These are phyloP conservation scores for Colletotrichum sidae DNA, from an alignment of 2,329 filamentous ascomycete species.

Conservation along the genomic window DNA sequence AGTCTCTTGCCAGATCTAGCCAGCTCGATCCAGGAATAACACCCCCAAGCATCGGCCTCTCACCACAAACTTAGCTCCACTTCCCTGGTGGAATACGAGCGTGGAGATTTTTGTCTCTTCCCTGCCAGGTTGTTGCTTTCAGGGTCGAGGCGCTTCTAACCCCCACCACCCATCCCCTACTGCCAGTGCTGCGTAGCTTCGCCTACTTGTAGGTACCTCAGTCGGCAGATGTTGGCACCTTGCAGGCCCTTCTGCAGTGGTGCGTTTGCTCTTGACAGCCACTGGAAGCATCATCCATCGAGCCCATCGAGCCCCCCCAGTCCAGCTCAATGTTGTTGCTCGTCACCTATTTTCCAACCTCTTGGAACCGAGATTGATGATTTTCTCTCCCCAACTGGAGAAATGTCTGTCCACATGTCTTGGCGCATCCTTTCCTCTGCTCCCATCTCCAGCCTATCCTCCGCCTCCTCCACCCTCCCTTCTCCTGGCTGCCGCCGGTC, in stretches of 20 bases:
- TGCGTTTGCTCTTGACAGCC: slow-evolving; percentile 29
- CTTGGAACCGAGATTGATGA: slow-evolving; percentile 12
- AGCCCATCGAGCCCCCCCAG: background rate
- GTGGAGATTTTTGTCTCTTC: slow-evolving; percentile 9
- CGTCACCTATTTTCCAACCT: slow-evolving; percentile 13
- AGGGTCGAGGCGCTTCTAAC: background rate
- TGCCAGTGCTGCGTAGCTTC: too few species aligned
- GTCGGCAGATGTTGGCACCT: slow-evolving; percentile 5
- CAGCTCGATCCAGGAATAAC: slow-evolving; percentile 34
- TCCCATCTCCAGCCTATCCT: background rate
- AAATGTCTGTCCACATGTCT: slow-evolving; percentile 10
- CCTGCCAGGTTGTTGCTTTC: slow-evolving; percentile 6
- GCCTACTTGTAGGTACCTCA: background rate
- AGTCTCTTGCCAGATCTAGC: slow-evolving; percentile 21
- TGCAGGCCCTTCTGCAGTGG: slow-evolving; percentile 1
- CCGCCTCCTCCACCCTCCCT: background rate
- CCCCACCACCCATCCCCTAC: background rate
- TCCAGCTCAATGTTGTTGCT: background rate
- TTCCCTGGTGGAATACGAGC: slow-evolving; percentile 32
- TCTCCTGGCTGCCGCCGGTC: slow-evolving; percentile 18
- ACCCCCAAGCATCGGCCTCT: slow-evolving; percentile 1
- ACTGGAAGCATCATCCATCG: slow-evolving; percentile 31
- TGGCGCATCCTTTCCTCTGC: slow-evolving; percentile 16
- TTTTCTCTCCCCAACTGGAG: slow-evolving; percentile 19
- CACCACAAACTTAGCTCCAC: slow-evolving; percentile 18